phyloP scores from a whole-genome alignment of 345 rosid species.

The Gynandropsis gynandra region DNA sequence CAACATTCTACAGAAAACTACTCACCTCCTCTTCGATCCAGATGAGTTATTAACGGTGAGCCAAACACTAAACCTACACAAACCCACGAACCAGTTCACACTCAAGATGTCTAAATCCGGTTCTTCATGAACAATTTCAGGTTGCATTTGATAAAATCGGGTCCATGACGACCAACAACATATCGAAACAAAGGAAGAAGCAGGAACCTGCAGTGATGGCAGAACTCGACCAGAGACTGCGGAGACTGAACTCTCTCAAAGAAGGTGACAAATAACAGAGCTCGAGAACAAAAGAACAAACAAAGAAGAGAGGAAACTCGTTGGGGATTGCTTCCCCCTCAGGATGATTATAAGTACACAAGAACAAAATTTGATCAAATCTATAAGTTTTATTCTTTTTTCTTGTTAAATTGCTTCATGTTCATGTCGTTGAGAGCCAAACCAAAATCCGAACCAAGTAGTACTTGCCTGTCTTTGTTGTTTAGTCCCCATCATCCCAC shows the following conservation, averaged over 20 bases:
- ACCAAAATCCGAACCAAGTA: slow-evolving; percentile 15
- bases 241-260: slow-evolving; percentile 70
- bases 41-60: slow-evolving; percentile 88
- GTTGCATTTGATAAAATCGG: slow-evolving; percentile 93
- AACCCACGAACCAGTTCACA: background rate
- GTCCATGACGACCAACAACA: slow-evolving; percentile 82
- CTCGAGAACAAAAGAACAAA: slow-evolving; percentile 16
- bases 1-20: slow-evolving; percentile 70
- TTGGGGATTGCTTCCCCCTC: slow-evolving; percentile 7
- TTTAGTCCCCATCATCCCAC: no score
- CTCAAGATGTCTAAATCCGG: background rate
- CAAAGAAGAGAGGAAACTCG: slow-evolving; percentile 16
- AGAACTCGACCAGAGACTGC: slow-evolving; percentile 85
- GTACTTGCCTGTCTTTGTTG: no score
- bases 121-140: slow-evolving; percentile 32
- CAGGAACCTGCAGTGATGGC: slow-evolving; percentile 98
- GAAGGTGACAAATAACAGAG: slow-evolving; percentile 28
- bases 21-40: slow-evolving; percentile 94
- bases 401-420: no score
- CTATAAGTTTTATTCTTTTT: no score
- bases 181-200: slow-evolving; percentile 94
- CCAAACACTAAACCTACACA: background rate
- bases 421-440: slow-evolving; percentile 13
- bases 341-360: background rate
- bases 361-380: no score